Evolutionary conservation across 345 rosid genomes (phyloP), one percentile per base, ranked within the genome.

Genomic region (Populus deltoides): DNA sequence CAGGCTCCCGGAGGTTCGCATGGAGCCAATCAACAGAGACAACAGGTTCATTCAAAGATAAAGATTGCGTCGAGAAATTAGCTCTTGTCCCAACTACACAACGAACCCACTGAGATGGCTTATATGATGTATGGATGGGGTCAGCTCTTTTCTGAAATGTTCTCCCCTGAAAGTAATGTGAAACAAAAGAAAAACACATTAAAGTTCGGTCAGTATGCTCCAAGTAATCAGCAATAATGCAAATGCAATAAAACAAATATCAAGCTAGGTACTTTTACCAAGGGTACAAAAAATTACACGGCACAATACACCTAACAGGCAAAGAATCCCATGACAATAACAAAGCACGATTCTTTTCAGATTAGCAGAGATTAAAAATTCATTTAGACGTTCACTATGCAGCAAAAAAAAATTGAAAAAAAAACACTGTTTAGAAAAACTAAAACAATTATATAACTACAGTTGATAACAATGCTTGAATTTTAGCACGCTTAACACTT

Each of bases 21-120:
- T 92, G 90, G 29, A 97, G 97, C 99, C 99, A 94, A 85, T 94
- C 97, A 70, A 89, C 99, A 51, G 98, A 97, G 66, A 93, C 92
- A 77, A 91, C 92, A 66, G 99, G 93, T 71, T 90, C 97, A 76
- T 77, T 88, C 41, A 86, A 75, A 66, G 95, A 78, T 71, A 81
- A 71, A 27, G 92, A 87, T 39, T 85, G 85, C 17, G 90, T 84
- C 0, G 92, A 90, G 79, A 77, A 93, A 63, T 77, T 69, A 24
- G 76, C 81, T 79, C 78, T 86, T 22, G 80, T 36, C 38, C 83
- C 87, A 66, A 73, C 73, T 31, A 75, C 79, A 67, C 73, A 75
- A 86, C 86, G 71, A 85, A 75, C 80, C 85, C 47, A 74, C 77
- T 76, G 7, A 82, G 83, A 74, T 77, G 81, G 68, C 68, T 66